These are phyloP conservation scores for Schwanniomyces pseudopolymorphus DNA, from an alignment of 805 yeast genomes.

Conservation along the genomic window DNA sequence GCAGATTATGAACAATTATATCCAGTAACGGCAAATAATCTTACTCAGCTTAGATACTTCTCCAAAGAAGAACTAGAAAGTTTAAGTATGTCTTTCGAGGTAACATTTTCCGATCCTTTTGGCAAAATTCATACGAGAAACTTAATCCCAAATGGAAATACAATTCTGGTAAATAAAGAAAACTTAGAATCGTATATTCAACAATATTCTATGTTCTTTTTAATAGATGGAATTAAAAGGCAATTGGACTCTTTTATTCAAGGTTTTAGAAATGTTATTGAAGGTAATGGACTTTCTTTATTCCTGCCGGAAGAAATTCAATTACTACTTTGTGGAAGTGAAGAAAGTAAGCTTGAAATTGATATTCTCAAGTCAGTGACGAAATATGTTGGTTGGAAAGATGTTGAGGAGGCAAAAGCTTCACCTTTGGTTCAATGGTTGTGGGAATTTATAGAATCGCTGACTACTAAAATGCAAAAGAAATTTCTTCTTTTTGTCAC, in stretches of 20 bases:
- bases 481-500: constrained; percentile 75
- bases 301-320: constrained; percentile 84
- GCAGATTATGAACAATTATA: constrained; percentile 67
- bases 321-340: constrained; percentile 72
- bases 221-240: constrained; percentile 51
- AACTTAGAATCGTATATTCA: constrained; percentile 64
- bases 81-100: constrained; percentile 59
- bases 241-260: constrained; percentile 58
- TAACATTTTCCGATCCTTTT: constrained; percentile 51
- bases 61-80: constrained; percentile 33
- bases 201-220: constrained; percentile 58
- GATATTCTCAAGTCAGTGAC: constrained; percentile 69
- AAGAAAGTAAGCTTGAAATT: constrained; percentile 64
- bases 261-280: constrained; percentile 78
- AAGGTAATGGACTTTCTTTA: constrained; percentile 75
- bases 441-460: constrained; percentile 70
- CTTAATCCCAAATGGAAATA: constrained; percentile 59
- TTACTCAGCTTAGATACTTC: constrained; percentile 27
- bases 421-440: constrained; percentile 68
- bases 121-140: constrained; percentile 46
- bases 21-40: constrained; percentile 57
- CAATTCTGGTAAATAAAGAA: constrained; percentile 51
- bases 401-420: constrained; percentile 32
- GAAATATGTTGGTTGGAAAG: constrained; percentile 65
- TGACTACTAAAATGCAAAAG: constrained; percentile 51